These are phyloP conservation scores for Saururus chinensis DNA, from an alignment of 164 flowering plant species.

Conservation along the genomic window DNA sequence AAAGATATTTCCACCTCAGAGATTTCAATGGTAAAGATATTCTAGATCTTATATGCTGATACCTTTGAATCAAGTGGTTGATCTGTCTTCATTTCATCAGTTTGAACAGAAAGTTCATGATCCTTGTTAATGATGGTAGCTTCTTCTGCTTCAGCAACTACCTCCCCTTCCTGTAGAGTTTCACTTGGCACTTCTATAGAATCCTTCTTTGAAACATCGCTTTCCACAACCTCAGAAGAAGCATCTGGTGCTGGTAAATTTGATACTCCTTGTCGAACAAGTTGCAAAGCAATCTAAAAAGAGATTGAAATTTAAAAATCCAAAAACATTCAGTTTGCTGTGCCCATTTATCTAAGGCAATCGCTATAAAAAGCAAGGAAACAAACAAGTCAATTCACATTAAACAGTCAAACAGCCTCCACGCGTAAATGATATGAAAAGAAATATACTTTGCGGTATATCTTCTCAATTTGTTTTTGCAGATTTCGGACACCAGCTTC, in stretches of 20 bases:
- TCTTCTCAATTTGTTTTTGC: slow-evolving; percentile 94
- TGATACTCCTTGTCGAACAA: slow-evolving; percentile 56
- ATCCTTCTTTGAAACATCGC: slow-evolving; percentile 14
- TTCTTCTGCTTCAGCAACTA: slow-evolving; percentile 18
- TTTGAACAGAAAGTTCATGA: slow-evolving; percentile 6
- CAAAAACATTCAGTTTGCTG: no score
- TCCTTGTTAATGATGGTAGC: slow-evolving; percentile 8
- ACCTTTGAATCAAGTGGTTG: slow-evolving; percentile 29
- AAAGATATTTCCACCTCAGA: neutral
- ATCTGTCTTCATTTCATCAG: slow-evolving; percentile 9
- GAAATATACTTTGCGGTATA: slow-evolving; percentile 84
- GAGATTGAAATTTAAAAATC: neutral
- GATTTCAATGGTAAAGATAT: neutral
- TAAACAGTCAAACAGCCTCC: neutral
- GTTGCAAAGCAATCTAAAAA: slow-evolving; percentile 75
- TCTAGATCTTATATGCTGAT: neutral
- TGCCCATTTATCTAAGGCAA: neutral
- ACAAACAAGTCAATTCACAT: neutral
- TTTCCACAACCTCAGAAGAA: slow-evolving; percentile 13
- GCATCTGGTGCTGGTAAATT: slow-evolving; percentile 24
- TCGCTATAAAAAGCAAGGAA: neutral
- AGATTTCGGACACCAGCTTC: slow-evolving; percentile 97
- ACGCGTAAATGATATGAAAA: neutral
- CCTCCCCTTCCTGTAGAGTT: slow-evolving; percentile 9
- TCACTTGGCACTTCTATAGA: slow-evolving; percentile 14